phyloP scores from a whole-genome alignment of 164 flowering plant species.

The Cinnamomum micranthum region DNA sequence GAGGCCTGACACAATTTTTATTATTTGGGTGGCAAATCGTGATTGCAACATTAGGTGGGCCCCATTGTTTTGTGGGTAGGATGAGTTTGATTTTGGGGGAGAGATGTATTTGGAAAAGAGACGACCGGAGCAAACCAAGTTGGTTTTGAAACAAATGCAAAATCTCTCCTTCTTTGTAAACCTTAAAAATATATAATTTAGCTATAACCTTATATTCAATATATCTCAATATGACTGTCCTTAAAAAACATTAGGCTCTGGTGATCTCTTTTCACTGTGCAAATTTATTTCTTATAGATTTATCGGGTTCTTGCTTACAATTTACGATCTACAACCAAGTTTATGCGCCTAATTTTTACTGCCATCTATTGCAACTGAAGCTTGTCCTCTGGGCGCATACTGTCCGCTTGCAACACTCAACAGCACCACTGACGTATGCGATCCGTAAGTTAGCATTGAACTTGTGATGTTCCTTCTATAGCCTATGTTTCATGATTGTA shows the following conservation, averaged over 20 bases:
- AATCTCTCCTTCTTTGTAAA: too few species aligned
- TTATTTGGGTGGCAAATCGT: too few species aligned
- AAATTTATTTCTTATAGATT: background rate
- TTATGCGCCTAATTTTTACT: background rate
- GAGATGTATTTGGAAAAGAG: too few species aligned
- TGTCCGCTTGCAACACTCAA: constrained; percentile 81
- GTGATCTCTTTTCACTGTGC: background rate
- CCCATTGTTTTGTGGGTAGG: too few species aligned
- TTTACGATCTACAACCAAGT: background rate
- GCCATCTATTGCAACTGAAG: constrained; percentile 35
- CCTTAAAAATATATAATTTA: background rate
- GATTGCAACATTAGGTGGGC: too few species aligned
- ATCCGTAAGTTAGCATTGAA: constrained; percentile 72
- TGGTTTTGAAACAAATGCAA: too few species aligned
- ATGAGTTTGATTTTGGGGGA: too few species aligned
- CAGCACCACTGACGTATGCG: constrained; percentile 68
- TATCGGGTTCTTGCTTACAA: background rate
- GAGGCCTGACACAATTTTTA: too few species aligned
- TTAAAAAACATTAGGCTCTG: background rate
- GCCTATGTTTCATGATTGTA: background rate
- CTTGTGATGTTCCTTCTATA: constrained; percentile 9
- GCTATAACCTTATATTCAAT: background rate
- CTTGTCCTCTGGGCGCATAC: constrained; percentile 90
- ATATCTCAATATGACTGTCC: background rate
- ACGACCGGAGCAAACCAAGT: too few species aligned